Percentiles rank a stretch among this genome's conserved stretches.
Evolutionary conservation across 2,329 filamentous ascomycete species (phyloP).

Genomic region (Kalaharituber pfeilii): DNA sequence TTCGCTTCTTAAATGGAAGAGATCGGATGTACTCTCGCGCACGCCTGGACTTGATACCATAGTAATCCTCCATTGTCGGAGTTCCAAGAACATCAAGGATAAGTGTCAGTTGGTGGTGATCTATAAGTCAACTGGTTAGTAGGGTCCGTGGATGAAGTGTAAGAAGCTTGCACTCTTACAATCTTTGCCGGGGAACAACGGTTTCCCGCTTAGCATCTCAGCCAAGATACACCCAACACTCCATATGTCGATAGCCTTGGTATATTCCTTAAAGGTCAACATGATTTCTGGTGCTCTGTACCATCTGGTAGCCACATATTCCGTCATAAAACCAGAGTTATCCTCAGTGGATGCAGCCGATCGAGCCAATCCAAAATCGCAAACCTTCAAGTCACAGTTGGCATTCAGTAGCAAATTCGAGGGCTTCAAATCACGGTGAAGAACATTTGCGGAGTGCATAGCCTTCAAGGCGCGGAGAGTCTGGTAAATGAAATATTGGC

Average conservation of each 20-base stretch:
- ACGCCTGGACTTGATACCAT: slow-evolving; percentile 95
- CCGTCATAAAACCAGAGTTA: slow-evolving; percentile 99
- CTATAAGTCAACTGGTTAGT: slow-evolving; percentile 31
- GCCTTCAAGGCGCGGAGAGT: slow-evolving; percentile 93
- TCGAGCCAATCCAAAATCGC: slow-evolving; percentile 89
- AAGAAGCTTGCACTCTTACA: slow-evolving; percentile 41
- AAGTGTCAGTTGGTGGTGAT: slow-evolving; percentile 93
- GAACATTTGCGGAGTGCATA: slow-evolving; percentile 97
- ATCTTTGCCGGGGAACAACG: slow-evolving; percentile 93
- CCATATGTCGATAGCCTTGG: slow-evolving; percentile 98
- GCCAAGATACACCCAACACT: slow-evolving; percentile 95
- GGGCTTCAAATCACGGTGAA: slow-evolving; percentile 93
- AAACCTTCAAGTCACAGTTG: slow-evolving; percentile 98
- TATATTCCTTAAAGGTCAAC: slow-evolving; percentile 99
- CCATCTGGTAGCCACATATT: slow-evolving; percentile 99
- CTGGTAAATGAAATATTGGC: slow-evolving; percentile 99
- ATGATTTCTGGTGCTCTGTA: slow-evolving; percentile 98
- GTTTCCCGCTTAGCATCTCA: slow-evolving; percentile 98
- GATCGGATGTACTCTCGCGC: slow-evolving; percentile 96
- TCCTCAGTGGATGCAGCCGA: slow-evolving; percentile 95
- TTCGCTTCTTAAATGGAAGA: slow-evolving; percentile 98
- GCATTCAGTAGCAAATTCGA: slow-evolving; percentile 94
- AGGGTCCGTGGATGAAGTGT: neutral
- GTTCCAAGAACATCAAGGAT: slow-evolving; percentile 96
- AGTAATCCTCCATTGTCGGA: slow-evolving; percentile 99